Base-by-base conservation (phyloP, 495 filamentous ascomycete species). In the Aspergillus kassunensis region DNA sequence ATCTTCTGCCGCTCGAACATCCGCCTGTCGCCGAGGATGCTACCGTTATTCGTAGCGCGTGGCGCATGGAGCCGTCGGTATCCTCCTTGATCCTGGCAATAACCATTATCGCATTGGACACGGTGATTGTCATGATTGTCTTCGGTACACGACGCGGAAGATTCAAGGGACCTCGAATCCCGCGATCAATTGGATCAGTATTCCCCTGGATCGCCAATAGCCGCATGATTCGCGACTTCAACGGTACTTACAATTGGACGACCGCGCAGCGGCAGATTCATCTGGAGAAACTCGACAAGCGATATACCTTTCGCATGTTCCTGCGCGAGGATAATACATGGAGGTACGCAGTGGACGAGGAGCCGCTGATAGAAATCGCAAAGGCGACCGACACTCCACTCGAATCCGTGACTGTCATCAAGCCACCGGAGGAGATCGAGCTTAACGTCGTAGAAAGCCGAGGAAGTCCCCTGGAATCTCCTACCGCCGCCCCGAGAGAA, bases 201-300 rank as follows among this genome's bases (percentile, higher is more conserved):
- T 63, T 73, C 7, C 70, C 70, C 1, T 73, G 70, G 70, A 55
- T 73, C 23, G 66, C 67, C 11, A 66, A 70, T 36, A 73, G 67
- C 48, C 67, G 59, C 30, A 71, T 73, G 70, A 59, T 71, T 2
- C 35, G 51, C 27, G 70, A 73, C 42, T 70, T 73, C 42, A 51
- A 53, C 16, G 55, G 64, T 23, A 73, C 67, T 1, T 65, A 71
- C 31, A 25, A 34, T 4, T 71, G 68, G 70, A 66, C 55, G 12
- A 71, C 51, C 53, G 46, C 53, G 5, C 48, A 67, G 48, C 59
- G 70, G 1, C 67, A 65, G 34, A 55, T 53, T n/a, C 63, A 70
- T 20, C 56, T 71, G 3, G 33, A 53, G 4, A 18, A 56, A 7
- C 36, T 73, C 25, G 45, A 66, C 46, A 73, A 70, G 46, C 64